These are phyloP conservation scores for Camelina sativa DNA, from an alignment of 345 rosid species.

Conservation along the genomic window DNA sequence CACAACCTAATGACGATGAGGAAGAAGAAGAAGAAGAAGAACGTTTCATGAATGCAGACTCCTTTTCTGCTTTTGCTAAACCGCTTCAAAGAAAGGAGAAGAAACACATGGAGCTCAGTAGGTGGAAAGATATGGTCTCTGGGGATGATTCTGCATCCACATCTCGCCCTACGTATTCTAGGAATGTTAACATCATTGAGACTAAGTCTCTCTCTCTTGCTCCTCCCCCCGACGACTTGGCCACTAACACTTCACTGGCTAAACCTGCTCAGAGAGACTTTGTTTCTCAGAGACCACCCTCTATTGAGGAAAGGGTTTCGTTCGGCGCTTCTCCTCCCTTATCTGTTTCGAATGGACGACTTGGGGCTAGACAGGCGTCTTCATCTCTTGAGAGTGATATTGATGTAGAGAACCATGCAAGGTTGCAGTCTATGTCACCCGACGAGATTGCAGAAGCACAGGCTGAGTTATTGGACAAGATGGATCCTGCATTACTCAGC, in stretches of 20 bases:
- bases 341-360: slow-evolving; percentile 37
- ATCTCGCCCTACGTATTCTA: slow-evolving; percentile 6
- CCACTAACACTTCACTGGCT: slow-evolving; percentile 39
- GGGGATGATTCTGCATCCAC: slow-evolving; percentile 38
- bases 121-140: slow-evolving; percentile 54
- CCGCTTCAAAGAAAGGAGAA: slow-evolving; percentile 78
- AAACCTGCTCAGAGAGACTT: slow-evolving; percentile 27
- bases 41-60: slow-evolving; percentile 41
- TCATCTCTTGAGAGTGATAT: slow-evolving; percentile 71
- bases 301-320: slow-evolving; percentile 29
- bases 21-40: slow-evolving; percentile 49
- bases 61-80: slow-evolving; percentile 62
- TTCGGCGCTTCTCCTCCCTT: slow-evolving; percentile 24
- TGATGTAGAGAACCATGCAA: slow-evolving; percentile 73
- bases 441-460: slow-evolving; percentile 81
- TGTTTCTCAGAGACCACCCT: slow-evolving; percentile 35
- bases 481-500: slow-evolving; percentile 70
- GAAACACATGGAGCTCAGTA: slow-evolving; percentile 55
- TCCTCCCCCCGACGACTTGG: slow-evolving; percentile 31
- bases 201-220: slow-evolving; percentile 10
- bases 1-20: slow-evolving; percentile 29
- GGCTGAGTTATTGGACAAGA: slow-evolving; percentile 79
- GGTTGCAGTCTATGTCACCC: slow-evolving; percentile 68
- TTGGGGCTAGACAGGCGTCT: slow-evolving; percentile 44
- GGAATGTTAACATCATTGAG: slow-evolving; percentile 36